phyloP scores from a whole-genome alignment of 2,329 filamentous ascomycete genomes.

The Lachnellula willkommii region DNA sequence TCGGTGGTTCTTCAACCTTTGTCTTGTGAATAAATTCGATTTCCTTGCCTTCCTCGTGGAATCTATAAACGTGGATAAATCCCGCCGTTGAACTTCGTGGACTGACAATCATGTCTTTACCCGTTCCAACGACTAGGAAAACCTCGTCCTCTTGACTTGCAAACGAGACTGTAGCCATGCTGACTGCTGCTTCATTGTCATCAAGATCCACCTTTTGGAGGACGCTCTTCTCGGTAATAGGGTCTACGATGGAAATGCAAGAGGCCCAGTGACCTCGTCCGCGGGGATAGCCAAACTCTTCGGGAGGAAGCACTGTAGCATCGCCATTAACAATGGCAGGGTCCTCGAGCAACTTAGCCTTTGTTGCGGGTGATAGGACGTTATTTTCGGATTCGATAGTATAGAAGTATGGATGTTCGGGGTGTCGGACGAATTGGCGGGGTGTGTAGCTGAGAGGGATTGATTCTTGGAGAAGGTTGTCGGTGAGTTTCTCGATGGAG shows the following conservation, averaged over 20 bases:
- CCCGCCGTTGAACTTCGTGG: conserved; percentile 72
- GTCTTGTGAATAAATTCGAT: conserved; percentile 97
- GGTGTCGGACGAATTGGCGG: conserved; percentile 79
- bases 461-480: conserved; percentile 80
- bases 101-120: conserved; percentile 78
- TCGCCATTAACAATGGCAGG: conserved; percentile 67
- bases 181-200: conserved; percentile 88
- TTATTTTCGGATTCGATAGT: conserved; percentile 93
- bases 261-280: conserved; percentile 88
- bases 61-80: conserved; percentile 87
- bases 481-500: conserved; percentile 77
- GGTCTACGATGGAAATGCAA: conserved; percentile 88
- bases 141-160: conserved; percentile 81
- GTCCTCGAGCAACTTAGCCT: conserved; percentile 68
- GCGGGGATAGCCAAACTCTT: conserved; percentile 84
- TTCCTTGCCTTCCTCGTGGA: conserved; percentile 78
- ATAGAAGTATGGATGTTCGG: conserved; percentile 84
- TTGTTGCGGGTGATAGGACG: conserved; percentile 73
- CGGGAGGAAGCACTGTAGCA: conserved; percentile 62
- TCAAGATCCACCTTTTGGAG: conserved; percentile 75
- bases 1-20: conserved; percentile 79
- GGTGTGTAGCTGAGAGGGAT: conserved; percentile 88
- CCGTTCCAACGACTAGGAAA: conserved; percentile 91
- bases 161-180: conserved; percentile 78
- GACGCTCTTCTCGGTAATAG: conserved; percentile 66